phyloP scores from a whole-genome alignment of 2,329 filamentous ascomycete species.

The Passalora sequoiae region DNA sequence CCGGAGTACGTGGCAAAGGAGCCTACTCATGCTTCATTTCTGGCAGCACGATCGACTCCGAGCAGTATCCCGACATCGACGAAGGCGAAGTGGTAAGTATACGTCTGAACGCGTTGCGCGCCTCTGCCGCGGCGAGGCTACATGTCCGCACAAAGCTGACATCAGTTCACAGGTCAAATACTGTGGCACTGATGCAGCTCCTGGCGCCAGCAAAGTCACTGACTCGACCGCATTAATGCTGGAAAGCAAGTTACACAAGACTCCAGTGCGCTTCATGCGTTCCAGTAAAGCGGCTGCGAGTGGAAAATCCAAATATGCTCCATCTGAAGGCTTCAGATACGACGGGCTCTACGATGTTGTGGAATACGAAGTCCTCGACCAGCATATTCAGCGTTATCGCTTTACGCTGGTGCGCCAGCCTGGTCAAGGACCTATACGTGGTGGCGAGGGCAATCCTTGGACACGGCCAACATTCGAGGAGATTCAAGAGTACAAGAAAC shows the following conservation, averaged over 20 bases:
- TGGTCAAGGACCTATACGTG: constrained; percentile 46
- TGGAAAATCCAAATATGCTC: constrained; percentile 42
- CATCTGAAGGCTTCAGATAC: constrained; percentile 49
- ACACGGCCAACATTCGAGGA: constrained; percentile 43
- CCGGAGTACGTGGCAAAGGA: constrained; percentile 42
- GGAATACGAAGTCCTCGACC: constrained; percentile 37
- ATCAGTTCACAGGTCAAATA: too few species aligned
- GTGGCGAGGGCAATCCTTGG: constrained; percentile 36
- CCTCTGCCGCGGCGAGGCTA: too few species aligned
- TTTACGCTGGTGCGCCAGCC: constrained; percentile 45
- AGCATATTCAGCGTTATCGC: constrained; percentile 40
- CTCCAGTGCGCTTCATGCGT: constrained; percentile 50
- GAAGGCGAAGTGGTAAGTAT: constrained; percentile 43
- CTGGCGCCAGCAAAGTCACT: constrained; percentile 28
- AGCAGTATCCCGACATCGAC: constrained; percentile 46
- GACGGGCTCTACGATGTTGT: constrained; percentile 53
- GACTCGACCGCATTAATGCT: constrained; percentile 43
- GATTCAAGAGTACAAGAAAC: constrained; percentile 22
- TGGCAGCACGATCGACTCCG: constrained; percentile 29
- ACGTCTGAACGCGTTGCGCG: too few species aligned
- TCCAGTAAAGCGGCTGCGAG: constrained; percentile 40
- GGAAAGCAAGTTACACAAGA: constrained; percentile 33
- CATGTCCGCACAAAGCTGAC: too few species aligned
- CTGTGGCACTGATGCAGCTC: constrained; percentile 45
- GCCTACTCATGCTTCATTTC: constrained; percentile 54